Percentiles rank a stretch among this genome's conserved stretches.
phyloP scores from a whole-genome alignment of 2,329 filamentous ascomycete genomes.

The Cryphonectria carpinicola region DNA sequence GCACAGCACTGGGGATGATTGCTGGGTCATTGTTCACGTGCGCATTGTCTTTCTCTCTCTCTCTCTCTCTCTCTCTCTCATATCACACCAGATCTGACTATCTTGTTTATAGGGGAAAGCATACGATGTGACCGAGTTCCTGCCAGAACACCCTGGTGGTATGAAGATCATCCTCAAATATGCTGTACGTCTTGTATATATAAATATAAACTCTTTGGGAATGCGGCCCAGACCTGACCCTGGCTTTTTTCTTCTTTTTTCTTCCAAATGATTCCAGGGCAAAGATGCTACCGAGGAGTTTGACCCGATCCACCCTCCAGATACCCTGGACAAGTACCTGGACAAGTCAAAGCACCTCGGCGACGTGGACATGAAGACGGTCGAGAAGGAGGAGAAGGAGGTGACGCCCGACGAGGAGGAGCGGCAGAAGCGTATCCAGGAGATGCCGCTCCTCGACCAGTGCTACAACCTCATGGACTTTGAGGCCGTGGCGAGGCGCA shows the following conservation, averaged over 20 bases:
- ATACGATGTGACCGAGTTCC: slow-evolving; percentile 88
- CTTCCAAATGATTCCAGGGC: slow-evolving; percentile 55
- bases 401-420: slow-evolving; percentile 65
- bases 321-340: slow-evolving; percentile 85
- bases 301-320: slow-evolving; percentile 84
- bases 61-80: background rate
- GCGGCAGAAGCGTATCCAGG: slow-evolving; percentile 72
- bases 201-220: background rate
- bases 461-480: slow-evolving; percentile 97
- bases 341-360: slow-evolving; percentile 85
- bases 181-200: slow-evolving; percentile 54
- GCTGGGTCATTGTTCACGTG: slow-evolving; percentile 89
- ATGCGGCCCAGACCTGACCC: background rate
- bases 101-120: slow-evolving; percentile 64
- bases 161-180: slow-evolving; percentile 96
- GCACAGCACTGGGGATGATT: slow-evolving; percentile 82
- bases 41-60: slow-evolving; percentile 25
- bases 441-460: slow-evolving; percentile 80
- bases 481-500: slow-evolving; percentile 83
- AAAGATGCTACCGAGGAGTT: slow-evolving; percentile 94
- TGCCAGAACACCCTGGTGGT: slow-evolving; percentile 91
- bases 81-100: slow-evolving; percentile 25
- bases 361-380: slow-evolving; percentile 82
- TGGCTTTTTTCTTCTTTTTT: background rate
- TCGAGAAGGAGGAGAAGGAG: slow-evolving; percentile 65